Evolutionary conservation across 805 yeast species (phyloP).

Genomic region (Candida andamanensis): DNA sequence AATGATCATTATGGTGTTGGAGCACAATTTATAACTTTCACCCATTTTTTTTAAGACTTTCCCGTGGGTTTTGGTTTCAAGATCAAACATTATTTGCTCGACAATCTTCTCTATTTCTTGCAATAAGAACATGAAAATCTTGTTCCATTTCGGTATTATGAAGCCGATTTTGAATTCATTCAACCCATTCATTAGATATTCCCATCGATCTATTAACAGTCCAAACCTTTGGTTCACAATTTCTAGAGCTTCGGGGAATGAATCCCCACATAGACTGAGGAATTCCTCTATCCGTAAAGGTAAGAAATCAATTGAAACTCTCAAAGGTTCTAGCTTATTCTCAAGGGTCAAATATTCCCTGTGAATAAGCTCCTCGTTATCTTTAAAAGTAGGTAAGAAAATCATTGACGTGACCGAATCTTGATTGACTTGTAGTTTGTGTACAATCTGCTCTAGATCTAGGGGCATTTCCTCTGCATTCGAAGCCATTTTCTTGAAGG

Average conservation of each 20-base stretch:
- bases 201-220: constrained; percentile 34
- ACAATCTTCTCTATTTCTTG: constrained; percentile 27
- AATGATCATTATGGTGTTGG: constrained; percentile 32
- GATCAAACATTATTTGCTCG: constrained; percentile 7
- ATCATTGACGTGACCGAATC: constrained; percentile 20
- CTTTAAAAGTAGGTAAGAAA: constrained; percentile 27
- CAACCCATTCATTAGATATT: constrained; percentile 37
- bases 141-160: constrained; percentile 53
- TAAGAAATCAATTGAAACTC: constrained; percentile 47
- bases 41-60: constrained; percentile 25
- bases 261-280: constrained; percentile 15
- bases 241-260: constrained; percentile 24
- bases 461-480: constrained; percentile 15
- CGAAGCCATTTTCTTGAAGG: constrained; percentile 13
- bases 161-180: constrained; percentile 38
- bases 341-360: constrained; percentile 38
- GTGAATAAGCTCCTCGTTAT: constrained; percentile 29
- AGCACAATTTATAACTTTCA: constrained; percentile 31
- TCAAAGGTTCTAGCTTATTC: constrained; percentile 44
- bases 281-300: constrained; percentile 47
- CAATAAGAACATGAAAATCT: constrained; percentile 45
- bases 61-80: constrained; percentile 6
- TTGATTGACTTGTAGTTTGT: no score
- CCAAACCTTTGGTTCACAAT: constrained; percentile 35
- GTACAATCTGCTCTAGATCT: no score